Conservation (phyloP, 345 rosid genomes). For the Xanthoceras sorbifolium region DNA sequence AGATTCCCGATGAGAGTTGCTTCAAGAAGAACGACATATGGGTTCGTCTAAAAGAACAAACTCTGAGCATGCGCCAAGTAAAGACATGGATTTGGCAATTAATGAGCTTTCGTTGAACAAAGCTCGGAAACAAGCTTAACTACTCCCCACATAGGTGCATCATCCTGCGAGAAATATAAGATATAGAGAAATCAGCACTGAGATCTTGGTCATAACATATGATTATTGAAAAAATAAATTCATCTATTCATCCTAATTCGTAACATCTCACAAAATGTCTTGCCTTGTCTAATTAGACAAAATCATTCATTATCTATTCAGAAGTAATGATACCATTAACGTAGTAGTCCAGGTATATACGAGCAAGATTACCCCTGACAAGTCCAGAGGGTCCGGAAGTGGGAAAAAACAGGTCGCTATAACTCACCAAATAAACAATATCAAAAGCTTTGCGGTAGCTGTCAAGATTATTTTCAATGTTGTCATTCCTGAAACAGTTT, state of each 20-base stretch:
- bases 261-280: neutral
- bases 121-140: conserved; percentile 59
- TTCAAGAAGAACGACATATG: neutral
- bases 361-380: neutral
- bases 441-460: conserved; percentile 73
- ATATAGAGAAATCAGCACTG: neutral
- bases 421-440: conserved; percentile 71
- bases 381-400: neutral
- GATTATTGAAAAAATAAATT: neutral
- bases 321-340: neutral
- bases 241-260: neutral
- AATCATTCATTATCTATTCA: neutral
- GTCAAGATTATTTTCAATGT: conserved; percentile 56
- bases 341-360: neutral
- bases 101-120: conserved; percentile 40
- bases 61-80: neutral
- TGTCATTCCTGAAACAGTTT: conserved; percentile 61
- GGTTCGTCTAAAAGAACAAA: neutral
- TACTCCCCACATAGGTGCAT: conserved; percentile 76
- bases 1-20: neutral
- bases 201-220: neutral
- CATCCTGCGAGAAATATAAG: conserved; percentile 49
- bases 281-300: neutral
- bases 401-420: neutral
- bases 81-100: conserved; percentile 1